These are phyloP conservation scores for Tinospora cordifolia DNA, from an alignment of 164 flowering plant species.

Conservation along the genomic window DNA sequence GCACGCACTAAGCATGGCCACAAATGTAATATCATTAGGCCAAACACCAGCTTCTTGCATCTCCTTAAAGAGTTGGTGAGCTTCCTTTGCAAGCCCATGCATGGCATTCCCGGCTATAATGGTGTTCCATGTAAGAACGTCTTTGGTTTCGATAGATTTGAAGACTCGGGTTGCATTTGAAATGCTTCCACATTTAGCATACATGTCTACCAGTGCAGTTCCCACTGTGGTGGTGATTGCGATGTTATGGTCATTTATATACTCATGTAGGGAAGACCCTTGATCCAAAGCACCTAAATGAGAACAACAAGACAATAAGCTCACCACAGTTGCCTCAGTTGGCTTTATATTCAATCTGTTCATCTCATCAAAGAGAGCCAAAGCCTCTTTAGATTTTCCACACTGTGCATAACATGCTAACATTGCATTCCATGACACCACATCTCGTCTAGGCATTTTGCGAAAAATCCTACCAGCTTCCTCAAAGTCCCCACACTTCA, in stretches of 20 bases:
- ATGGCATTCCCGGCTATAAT: constrained; percentile 6
- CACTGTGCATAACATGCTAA: constrained; percentile 16
- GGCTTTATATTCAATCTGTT: not conserved
- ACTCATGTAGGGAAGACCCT: constrained; percentile 10
- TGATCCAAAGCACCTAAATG: constrained; percentile 10
- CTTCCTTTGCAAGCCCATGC: constrained; percentile 8
- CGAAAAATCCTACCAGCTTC: not conserved
- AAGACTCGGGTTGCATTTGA: not conserved
- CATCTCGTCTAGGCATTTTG: constrained; percentile 16
- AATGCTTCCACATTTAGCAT: constrained; percentile 11
- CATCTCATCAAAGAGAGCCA: constrained; percentile 5
- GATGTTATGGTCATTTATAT: constrained; percentile 18
- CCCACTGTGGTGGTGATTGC: constrained; percentile 18
- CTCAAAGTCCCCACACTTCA: constrained; percentile 17
- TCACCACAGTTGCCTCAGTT: constrained; percentile 8
- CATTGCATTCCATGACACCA: constrained; percentile 32
- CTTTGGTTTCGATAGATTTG: constrained; percentile 1
- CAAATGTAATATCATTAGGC: constrained; percentile 7
- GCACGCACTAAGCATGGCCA: constrained; percentile 16
- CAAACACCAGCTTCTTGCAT: constrained; percentile 8
- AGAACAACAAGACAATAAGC: constrained; percentile 3
- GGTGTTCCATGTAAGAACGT: constrained; percentile 11
- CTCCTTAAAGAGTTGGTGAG: constrained; percentile 16
- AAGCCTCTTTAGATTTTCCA: constrained; percentile 7
- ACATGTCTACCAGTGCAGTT: constrained; percentile 26